Evolutionary conservation across 192 early-diverging fungal species (phyloP).

Genomic region (Glomus cerebriforme): DNA sequence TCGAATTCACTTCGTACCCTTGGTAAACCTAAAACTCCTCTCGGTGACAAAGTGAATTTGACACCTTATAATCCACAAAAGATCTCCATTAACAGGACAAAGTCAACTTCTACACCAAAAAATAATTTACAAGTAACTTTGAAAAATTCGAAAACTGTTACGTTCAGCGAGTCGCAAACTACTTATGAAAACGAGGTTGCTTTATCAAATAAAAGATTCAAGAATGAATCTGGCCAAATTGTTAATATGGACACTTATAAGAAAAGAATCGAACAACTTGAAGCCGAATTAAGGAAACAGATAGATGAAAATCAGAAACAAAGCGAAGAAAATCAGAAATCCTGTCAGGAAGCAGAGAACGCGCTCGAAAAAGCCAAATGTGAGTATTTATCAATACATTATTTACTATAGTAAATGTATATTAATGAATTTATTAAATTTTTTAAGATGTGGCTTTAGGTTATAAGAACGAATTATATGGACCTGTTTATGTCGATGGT

Average conservation of each 20-base stretch:
- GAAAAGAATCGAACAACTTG: neutral
- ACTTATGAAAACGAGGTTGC: neutral
- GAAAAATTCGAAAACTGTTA: neutral
- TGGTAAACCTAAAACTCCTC: neutral
- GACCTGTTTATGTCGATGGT: neutral
- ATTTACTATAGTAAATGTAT: too few species aligned
- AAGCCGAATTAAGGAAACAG: neutral
- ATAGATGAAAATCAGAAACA: neutral
- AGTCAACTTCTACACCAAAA: neutral
- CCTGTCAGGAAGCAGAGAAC: neutral
- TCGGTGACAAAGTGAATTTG: neutral
- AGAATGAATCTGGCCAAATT: neutral
- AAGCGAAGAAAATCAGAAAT: neutral
- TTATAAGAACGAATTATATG: constrained; percentile 4
- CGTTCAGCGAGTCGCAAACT: neutral
- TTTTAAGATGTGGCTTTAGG: neutral
- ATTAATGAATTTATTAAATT: neutral
- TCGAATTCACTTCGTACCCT: neutral
- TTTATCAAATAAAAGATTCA: neutral
- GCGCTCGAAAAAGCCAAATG: neutral
- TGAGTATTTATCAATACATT: neutral
- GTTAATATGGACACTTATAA: neutral
- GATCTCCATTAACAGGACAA: neutral
- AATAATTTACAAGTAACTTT: too few species aligned
- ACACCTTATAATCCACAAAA: neutral